phyloP scores from a whole-genome alignment of 2,329 filamentous ascomycete genomes.

The Colletotrichum tabaci region DNA sequence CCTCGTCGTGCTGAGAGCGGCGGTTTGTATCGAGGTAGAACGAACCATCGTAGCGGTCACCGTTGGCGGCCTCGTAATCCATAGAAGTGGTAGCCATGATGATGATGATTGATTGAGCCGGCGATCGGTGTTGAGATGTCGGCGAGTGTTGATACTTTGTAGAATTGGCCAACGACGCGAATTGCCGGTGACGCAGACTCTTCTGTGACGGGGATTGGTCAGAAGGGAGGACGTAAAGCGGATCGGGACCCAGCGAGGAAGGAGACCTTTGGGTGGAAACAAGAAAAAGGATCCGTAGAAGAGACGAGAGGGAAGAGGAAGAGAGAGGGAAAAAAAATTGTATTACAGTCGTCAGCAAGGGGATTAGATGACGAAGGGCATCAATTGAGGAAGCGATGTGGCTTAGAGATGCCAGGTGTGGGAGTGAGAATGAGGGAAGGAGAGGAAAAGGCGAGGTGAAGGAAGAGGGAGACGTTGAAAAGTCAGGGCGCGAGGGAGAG shows the following conservation, averaged over 20 bases:
- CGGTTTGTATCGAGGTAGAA: slow-evolving; percentile 37
- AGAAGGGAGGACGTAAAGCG: slow-evolving; percentile 30
- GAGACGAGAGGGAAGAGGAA: slow-evolving; percentile 25
- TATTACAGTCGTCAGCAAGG: slow-evolving; percentile 32
- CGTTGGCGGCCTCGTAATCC: slow-evolving; percentile 79
- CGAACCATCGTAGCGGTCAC: slow-evolving; percentile 77
- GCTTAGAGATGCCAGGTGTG: slow-evolving; percentile 30
- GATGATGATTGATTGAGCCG: slow-evolving; percentile 32
- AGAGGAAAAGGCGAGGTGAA: slow-evolving; percentile 38
- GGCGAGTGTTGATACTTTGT: slow-evolving; percentile 8
- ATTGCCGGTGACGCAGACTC: slow-evolving; percentile 39
- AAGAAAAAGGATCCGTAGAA: slow-evolving; percentile 19
- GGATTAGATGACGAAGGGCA: slow-evolving; percentile 19
- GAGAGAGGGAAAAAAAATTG: slow-evolving; percentile 44
- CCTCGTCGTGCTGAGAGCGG: slow-evolving; percentile 25
- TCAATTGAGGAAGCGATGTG: slow-evolving; percentile 28
- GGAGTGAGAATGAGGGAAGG: slow-evolving; percentile 28
- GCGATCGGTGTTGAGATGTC: background rate
- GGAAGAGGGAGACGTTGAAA: slow-evolving; percentile 32
- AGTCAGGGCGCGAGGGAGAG: slow-evolving; percentile 13
- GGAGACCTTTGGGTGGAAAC: slow-evolving; percentile 18
- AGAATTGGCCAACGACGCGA: slow-evolving; percentile 34
- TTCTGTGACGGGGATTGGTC: slow-evolving; percentile 38
- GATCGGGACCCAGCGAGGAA: slow-evolving; percentile 17
- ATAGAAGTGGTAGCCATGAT: slow-evolving; percentile 76